A percentile compares a stretch with the other conserved stretches of the same genome.
Conservation (phyloP, 177 flowering plant genomes). For the Tripterygium wilfordii region DNA sequence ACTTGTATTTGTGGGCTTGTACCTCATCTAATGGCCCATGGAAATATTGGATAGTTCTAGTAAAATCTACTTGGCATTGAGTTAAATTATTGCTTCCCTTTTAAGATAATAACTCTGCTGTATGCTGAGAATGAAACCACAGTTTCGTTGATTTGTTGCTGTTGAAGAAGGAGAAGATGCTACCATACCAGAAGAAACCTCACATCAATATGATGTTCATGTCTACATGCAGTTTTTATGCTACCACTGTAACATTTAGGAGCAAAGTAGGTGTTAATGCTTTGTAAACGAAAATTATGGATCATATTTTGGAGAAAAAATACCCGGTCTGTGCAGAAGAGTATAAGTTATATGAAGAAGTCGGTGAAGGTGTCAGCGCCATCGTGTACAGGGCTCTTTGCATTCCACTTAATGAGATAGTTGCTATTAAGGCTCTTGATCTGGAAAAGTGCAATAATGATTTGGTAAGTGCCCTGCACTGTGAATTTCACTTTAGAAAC, state of each 20-base stretch:
- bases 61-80: too few species aligned
- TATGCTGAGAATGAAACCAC: conserved; percentile 15
- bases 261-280: conserved; percentile 19
- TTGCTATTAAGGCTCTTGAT: conserved; percentile 95
- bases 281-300: conserved; percentile 44
- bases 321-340: conserved; percentile 74
- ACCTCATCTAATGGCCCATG: too few species aligned
- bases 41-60: too few species aligned
- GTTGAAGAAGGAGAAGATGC: conserved; percentile 25
- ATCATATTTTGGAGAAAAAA: conserved; percentile 35
- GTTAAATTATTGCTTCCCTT: too few species aligned
- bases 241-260: conserved; percentile 16
- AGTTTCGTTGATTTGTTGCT: conserved; percentile 5
- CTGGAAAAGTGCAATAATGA: conserved; percentile 89
- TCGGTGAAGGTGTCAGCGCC: conserved; percentile 97
- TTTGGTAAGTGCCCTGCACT: conserved; percentile 47
- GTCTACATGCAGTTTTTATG: conserved; percentile 10
- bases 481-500: too few species aligned
- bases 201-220: conserved; percentile 20
- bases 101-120: too few species aligned
- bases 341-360: conserved; percentile 82
- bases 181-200: conserved; percentile 34
- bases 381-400: conserved; percentile 87
- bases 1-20: too few species aligned
- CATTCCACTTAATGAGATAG: conserved; percentile 73